Evolutionary conservation across 2,329 filamentous ascomycete genomes (phyloP), one percentile per base, ranked within the genome.

Genomic region (Mollisiaceae sp.): DNA sequence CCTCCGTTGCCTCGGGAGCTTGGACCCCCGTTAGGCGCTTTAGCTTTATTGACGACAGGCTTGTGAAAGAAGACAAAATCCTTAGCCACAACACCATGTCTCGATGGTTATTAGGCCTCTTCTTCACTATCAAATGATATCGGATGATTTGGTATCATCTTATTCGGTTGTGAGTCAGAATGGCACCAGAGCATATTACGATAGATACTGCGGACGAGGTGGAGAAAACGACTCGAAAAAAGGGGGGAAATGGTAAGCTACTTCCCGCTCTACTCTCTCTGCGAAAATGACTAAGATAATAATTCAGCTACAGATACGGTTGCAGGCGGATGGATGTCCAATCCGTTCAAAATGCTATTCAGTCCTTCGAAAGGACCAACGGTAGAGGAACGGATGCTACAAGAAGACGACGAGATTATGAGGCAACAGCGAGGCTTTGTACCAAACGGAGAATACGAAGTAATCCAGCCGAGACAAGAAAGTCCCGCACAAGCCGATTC

Each of bases 1-100:
- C n/a, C 22, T 14, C n/a, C 20, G 50, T 24, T 14, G 47, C 27
- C 18, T 39, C 20, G 47, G 38, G 27, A 62, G 60, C 60, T 55
- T 55, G 20, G 60, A 22, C 36, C 20, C 36, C 58, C 36, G 38
- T 38, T 20, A 8, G n/a, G 22, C 24, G 45, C n/a, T 60, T 60
- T 35, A 50, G 41, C 41, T 60, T 38, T 47, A 22, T 47, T 32
- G 41, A 60, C 22, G 22, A 27, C 24, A 15, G 18, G 22, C 50
- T 54, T 54, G 24, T 32, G 24, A 14, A 54, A 22, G 41, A 6
- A 12, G 41, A n/a, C 11, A 41, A 45, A 50, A 8, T 24, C 18
- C n/a, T 50, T 11, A 43, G 6, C 41, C 41, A 43, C 41, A 15
- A 43, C 14, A n/a, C 41, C n/a, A 4, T 43, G n/a, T 43, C 15